Evolutionary conservation across 2,329 filamentous ascomycete species (phyloP), one percentile per base, ranked within the genome.

Genomic region (Pseudogymnoascus sp.): DNA sequence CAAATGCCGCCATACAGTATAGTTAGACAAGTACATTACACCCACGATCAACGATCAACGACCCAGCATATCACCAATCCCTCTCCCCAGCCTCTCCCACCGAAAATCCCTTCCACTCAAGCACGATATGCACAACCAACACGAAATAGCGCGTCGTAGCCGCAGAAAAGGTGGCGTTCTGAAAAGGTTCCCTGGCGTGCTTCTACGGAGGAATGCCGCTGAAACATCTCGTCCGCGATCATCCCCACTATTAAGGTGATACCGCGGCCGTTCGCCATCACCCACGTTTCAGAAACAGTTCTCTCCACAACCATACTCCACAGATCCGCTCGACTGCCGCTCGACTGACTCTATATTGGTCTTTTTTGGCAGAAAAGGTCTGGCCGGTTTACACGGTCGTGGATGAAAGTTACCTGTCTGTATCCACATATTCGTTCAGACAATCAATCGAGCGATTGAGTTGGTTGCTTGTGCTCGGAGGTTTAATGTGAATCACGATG

Each of bases 391-490:
- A 34, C 23, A 28, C 43, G 23, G 43, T 53, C 43, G 23, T 53
- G 43, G 43, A 0, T 18, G 18, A 21, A n/a, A 1, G 25, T 56
- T 31, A 5, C 21, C 21, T 23, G 21, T 23, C 49, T 56, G 49
- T 56, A 56, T 56, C 49, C 49, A 56, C 49, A 56, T 18, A 18
- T 7, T 56, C 49, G n/a, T 31, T 56, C 49, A 56, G 28, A 56
- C 49, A 56, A 56, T 56, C 49, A 56, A 56, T 56, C 49, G 49
- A 7, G 16, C 49, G 49, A 56, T 56, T 56, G 28, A 56, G 49
- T 18, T 56, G 46, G 49, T 18, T 56, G 46, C 25, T 16, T 5
- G 25, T 49, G n/a, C 9, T 18, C 21, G 8, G 49, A 34, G 28
- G 49, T 34, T 56, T 56, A 56, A 56, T 34, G 9, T 56, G 49